Conservation (phyloP, 768 basidiomycete genomes). For the Kwoniella sp. region DNA sequence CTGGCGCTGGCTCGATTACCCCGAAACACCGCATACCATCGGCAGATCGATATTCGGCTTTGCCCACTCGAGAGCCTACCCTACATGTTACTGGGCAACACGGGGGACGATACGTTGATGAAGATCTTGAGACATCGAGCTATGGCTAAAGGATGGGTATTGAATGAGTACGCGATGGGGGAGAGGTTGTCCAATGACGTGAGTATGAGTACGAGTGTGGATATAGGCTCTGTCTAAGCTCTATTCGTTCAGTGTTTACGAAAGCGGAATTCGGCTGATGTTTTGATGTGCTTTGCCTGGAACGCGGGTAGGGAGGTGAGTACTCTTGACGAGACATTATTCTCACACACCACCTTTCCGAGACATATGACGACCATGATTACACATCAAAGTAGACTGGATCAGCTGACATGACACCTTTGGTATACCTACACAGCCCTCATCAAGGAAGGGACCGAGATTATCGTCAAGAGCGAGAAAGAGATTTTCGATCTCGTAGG, state of each 20-base stretch:
- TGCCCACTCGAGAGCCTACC: constrained; percentile 42
- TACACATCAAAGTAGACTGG: background rate
- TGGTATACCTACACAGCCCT: constrained; percentile 13
- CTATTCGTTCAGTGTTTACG: no score
- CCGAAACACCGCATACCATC: constrained; percentile 25
- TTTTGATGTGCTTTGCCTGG: no score
- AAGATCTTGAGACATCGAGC: constrained; percentile 44
- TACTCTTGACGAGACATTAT: background rate
- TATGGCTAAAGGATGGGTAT: constrained; percentile 34
- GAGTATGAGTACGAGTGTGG: constrained; percentile 12
- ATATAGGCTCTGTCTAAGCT: no score
- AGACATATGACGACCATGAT: no score
- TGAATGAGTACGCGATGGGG: constrained; percentile 55
- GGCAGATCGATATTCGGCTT: constrained; percentile 51
- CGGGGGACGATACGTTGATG: constrained; percentile 52
- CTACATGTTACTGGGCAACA: constrained; percentile 52
- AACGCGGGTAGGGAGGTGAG: constrained; percentile 7
- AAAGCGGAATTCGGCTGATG: no score
- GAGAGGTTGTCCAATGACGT: constrained; percentile 22
- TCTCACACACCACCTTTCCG: no score
- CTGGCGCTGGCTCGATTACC: constrained; percentile 42
- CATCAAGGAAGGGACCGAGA: constrained; percentile 38
- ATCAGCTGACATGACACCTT: background rate
- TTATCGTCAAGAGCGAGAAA: constrained; percentile 42
- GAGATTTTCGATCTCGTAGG: constrained; percentile 50